Conservation (phyloP, 225 moss, liverwort and hornwort genomes). For the Thuidium tamariscinum region DNA sequence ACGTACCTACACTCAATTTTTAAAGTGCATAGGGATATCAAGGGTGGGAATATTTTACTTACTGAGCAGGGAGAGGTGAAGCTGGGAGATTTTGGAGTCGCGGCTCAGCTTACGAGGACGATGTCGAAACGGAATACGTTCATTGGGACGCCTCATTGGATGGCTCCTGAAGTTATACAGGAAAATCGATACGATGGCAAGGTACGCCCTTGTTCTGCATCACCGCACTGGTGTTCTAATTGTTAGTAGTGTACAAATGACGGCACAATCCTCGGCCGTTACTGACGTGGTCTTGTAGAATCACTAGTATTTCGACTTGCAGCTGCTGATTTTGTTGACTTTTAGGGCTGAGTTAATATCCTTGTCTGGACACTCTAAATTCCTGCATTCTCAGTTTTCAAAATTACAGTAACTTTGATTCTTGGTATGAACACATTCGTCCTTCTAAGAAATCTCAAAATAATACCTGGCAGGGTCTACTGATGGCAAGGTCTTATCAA, state of each 20-base stretch:
- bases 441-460: not conserved
- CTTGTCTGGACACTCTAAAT: not conserved
- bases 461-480: not conserved
- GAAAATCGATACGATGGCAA: constrained; percentile 99
- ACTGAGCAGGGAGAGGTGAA: constrained; percentile 99
- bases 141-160: constrained; percentile 99
- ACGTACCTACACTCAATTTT: constrained; percentile 93
- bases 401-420: not conserved
- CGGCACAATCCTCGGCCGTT: not conserved
- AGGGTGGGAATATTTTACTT: constrained; percentile 86
- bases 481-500: not conserved
- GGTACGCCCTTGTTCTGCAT: constrained; percentile 26
- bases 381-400: not conserved
- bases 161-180: constrained; percentile 99
- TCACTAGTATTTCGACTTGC: not conserved
- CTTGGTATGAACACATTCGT: not conserved
- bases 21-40: constrained; percentile 95
- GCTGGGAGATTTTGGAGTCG: constrained; percentile 98
- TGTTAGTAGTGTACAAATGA: not conserved
- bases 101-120: constrained; percentile 94
- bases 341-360: not conserved
- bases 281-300: not conserved
- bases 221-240: not conserved
- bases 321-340: not conserved
- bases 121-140: constrained; percentile 99